A percentile compares a stretch with the other conserved stretches of the same genome.
These are phyloP conservation scores for Raphidocelis subcapitata DNA, from an alignment of 139 green algal genomes.

Conservation along the genomic window DNA sequence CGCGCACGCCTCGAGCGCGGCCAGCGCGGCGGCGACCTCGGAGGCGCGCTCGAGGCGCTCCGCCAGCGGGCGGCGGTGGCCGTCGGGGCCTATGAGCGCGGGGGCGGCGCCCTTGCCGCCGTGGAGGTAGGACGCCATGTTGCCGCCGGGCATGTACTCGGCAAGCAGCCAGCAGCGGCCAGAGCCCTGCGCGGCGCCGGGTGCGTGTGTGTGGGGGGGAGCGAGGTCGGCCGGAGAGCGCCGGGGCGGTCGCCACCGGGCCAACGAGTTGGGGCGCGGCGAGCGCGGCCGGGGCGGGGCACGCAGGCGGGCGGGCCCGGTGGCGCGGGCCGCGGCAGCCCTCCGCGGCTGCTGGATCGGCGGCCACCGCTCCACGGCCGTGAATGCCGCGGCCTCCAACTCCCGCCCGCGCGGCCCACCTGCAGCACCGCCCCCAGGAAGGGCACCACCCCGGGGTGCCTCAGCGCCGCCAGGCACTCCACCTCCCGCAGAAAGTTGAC, in stretches of 20 bases:
- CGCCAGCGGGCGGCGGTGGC: background rate
- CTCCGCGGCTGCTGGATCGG: background rate
- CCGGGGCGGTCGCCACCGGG: too few species aligned
- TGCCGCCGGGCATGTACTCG: slow-evolving; percentile 79
- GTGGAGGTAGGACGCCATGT: slow-evolving; percentile 34
- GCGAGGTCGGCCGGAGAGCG: too few species aligned
- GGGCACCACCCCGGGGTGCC: slow-evolving; percentile 42
- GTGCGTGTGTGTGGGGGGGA: too few species aligned
- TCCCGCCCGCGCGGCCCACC: background rate
- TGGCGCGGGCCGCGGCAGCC: background rate
- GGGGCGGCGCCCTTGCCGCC: slow-evolving; percentile 10
- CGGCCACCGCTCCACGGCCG: background rate
- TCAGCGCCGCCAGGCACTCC: slow-evolving; percentile 39
- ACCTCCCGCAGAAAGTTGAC: slow-evolving; percentile 80
- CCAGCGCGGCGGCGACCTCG: slow-evolving; percentile 50
- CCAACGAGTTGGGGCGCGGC: slow-evolving; percentile 69
- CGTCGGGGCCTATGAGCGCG: background rate
- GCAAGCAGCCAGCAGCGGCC: slow-evolving; percentile 74
- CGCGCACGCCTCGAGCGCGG: slow-evolving; percentile 58
- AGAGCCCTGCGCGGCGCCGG: slow-evolving; percentile 33
- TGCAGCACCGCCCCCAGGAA: slow-evolving; percentile 28
- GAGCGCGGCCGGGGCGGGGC: slow-evolving; percentile 47
- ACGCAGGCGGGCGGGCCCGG: slow-evolving; percentile 50
- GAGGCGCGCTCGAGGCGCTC: slow-evolving; percentile 14
- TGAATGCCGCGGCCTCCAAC: background rate